Percentiles rank a stretch among this genome's conserved stretches.
phyloP scores from a whole-genome alignment of 331 rosid species.

The Telfairia occidentalis region DNA sequence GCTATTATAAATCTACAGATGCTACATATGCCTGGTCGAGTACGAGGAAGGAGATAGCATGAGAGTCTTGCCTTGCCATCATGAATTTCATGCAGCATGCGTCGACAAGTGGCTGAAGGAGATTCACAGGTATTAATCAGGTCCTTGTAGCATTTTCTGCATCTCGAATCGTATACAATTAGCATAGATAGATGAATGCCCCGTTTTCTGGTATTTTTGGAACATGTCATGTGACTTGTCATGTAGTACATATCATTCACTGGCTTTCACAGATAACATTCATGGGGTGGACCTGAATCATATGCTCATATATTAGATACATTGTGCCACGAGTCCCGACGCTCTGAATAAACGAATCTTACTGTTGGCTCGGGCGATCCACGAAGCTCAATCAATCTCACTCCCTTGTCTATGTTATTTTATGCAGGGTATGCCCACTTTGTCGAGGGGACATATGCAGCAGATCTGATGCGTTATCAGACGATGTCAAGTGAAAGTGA shows the following conservation, averaged over 20 bases:
- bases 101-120: constrained; percentile 98
- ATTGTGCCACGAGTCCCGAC: neutral
- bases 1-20: constrained; percentile 36
- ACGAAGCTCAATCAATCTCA: neutral
- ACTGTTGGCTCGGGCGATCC: neutral
- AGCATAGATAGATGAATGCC: neutral
- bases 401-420: constrained; percentile 2
- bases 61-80: constrained; percentile 84
- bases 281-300: neutral
- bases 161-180: neutral
- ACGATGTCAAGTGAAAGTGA: constrained; percentile 15
- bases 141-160: constrained; percentile 11
- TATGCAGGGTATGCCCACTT: constrained; percentile 91
- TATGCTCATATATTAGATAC: neutral
- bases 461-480: constrained; percentile 37
- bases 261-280: neutral
- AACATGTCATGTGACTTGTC: constrained; percentile 1
- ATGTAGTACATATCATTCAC: neutral
- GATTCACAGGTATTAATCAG: constrained; percentile 66
- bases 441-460: constrained; percentile 84
- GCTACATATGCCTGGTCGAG: constrained; percentile 99
- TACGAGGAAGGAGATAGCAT: constrained; percentile 94
- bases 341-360: neutral
- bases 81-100: constrained; percentile 80
- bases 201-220: neutral